phyloP scores from a whole-genome alignment of 176 grass and related monocot genomes.

The Musa troglodytarum region DNA sequence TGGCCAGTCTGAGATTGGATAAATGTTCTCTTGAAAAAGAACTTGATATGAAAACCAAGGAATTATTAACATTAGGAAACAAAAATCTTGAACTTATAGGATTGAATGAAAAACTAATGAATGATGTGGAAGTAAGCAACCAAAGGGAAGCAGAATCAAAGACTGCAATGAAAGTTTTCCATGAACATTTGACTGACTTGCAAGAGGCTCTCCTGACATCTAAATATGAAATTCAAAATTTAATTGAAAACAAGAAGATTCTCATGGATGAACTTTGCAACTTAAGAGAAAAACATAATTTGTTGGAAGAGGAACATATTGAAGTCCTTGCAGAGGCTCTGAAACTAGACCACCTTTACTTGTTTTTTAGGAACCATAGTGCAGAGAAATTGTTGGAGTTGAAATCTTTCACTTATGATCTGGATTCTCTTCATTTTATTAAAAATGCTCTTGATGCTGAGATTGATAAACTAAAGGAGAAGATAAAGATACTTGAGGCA shows the following conservation, averaged over 20 bases:
- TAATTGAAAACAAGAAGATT: constrained; percentile 39
- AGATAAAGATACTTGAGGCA: constrained; percentile 26
- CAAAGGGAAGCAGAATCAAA: constrained; percentile 42
- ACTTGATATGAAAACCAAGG: constrained; percentile 29
- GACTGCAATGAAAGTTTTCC: constrained; percentile 34
- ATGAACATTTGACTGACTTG: constrained; percentile 39
- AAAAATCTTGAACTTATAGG: constrained; percentile 29
- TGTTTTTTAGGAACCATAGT: constrained; percentile 58
- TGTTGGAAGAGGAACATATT: constrained; percentile 38
- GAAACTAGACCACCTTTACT: constrained; percentile 60
- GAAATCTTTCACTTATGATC: constrained; percentile 50
- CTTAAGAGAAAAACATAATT: constrained; percentile 38
- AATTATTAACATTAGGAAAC: constrained; percentile 39
- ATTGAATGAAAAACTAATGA: constrained; percentile 40
- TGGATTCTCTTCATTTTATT: constrained; percentile 48
- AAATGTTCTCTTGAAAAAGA: constrained; percentile 54
- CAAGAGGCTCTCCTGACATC: constrained; percentile 30
- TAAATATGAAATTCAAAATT: constrained; percentile 37
- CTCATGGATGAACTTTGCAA: constrained; percentile 36
- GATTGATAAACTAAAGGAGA: constrained; percentile 36
- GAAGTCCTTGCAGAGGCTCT: constrained; percentile 46
- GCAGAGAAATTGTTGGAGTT: background rate
- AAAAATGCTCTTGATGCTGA: constrained; percentile 39
- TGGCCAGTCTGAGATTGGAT: constrained; percentile 48
- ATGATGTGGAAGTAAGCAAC: constrained; percentile 35